Evolutionary conservation across 805 yeast species (phyloP), one percentile per base, ranked within the genome.

Genomic region (Isabelozyma heimii): DNA sequence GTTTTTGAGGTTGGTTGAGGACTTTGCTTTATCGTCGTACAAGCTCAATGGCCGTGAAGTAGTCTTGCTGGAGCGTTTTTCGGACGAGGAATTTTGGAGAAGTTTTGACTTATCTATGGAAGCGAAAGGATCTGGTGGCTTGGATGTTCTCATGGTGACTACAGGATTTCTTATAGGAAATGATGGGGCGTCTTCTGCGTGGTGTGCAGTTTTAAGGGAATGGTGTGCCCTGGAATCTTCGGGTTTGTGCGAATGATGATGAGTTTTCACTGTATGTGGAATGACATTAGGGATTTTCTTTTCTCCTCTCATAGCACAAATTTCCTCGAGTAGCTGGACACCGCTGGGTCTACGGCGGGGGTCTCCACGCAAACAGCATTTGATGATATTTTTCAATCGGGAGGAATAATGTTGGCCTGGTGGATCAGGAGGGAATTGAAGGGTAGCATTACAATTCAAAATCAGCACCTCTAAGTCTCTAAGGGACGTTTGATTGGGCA

Each of bases 301-400:
- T 13, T 54, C 49, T 16, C 80, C 79, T 62, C 82, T 78, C 80
- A 87, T 80, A 45, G 73, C 72, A 51, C 86, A 81, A 5, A 87
- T 72, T 62, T 87, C 91, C 44, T 82, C 88, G 28, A 88, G 64
- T 20, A 87, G 70, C 61, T 87, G 92, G 49, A 80, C 82, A 2
- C 84, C 84, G 51, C 83, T 85, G 8, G 96, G 96, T 59, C 96
- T 77, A 48, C 81, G 73, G 42, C 80, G 72, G 3, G 94, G 94
- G 59, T 86, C 84, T 37, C 76, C 85, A 46, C 82, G 73, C 51
- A 88, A 65, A 57, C 86, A 70, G 49, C 81, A 82, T 17, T 79
- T 72, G 37, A 88, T 85, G 20, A 87, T 65, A 59, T 84, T 82
- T 55, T 82, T 86, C 64, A 88, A 62, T 38, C 87, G 68, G 28